These are phyloP conservation scores for Salvia rosmarinus DNA, from an alignment of 257 asterid species.

Conservation along the genomic window DNA sequence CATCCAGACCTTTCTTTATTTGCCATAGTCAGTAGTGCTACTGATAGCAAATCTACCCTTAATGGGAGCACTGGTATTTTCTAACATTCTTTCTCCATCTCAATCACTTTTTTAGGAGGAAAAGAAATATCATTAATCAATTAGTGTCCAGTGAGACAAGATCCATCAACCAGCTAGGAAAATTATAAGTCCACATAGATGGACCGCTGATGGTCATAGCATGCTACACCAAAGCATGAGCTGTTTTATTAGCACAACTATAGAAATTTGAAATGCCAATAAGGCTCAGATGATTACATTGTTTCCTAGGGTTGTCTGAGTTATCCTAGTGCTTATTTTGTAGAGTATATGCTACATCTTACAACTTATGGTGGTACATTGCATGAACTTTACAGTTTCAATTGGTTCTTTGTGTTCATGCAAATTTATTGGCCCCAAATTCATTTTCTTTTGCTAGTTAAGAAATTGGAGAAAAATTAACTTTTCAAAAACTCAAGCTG, in stretches of 20 bases:
- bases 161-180: no score
- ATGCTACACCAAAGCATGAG: no score
- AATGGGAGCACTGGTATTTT: conserved; percentile 53
- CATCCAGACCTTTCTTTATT: conserved; percentile 57
- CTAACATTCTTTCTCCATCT: conserved; percentile 23
- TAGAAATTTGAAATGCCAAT: no score
- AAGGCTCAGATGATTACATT: conserved; percentile 23
- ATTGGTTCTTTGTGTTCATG: conserved; percentile 17
- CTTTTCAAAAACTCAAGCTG: neutral
- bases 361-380: conserved; percentile 1
- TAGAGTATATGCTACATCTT: conserved; percentile 23
- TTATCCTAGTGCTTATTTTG: conserved; percentile 18
- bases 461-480: conserved; percentile 2
- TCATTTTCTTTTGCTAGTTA: conserved; percentile 21
- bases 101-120: conserved; percentile 1
- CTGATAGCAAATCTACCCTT: conserved; percentile 43
- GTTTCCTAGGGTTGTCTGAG: conserved; percentile 18
- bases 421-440: conserved; percentile 10
- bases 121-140: neutral
- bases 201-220: no score
- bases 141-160: neutral
- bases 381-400: conserved; percentile 13
- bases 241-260: no score
- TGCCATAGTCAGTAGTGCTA: conserved; percentile 60
- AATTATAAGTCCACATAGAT: no score